These are phyloP conservation scores for Amniculicola lignicola DNA, from an alignment of 495 filamentous ascomycete genomes.

Conservation along the genomic window DNA sequence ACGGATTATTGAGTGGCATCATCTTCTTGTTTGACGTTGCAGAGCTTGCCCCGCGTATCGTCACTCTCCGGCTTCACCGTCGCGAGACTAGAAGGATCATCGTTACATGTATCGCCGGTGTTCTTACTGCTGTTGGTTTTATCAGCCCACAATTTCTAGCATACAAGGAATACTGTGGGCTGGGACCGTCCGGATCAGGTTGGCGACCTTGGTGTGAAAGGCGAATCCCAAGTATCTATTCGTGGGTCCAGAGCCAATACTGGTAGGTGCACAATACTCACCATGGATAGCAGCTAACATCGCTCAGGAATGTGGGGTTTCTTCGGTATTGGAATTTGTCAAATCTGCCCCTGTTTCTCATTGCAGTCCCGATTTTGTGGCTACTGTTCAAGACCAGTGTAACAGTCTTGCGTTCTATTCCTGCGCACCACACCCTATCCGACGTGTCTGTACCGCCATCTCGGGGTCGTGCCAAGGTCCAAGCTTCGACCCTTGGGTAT, in stretches of 20 bases:
- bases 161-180: constrained; percentile 66
- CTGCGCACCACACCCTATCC: background rate
- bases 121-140: constrained; percentile 62
- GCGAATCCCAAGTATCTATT: constrained; percentile 77
- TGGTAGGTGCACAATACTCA: constrained; percentile 58
- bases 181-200: constrained; percentile 27
- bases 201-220: constrained; percentile 71
- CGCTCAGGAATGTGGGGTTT: constrained; percentile 76
- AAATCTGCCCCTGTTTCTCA: constrained; percentile 83
- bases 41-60: constrained; percentile 37
- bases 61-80: constrained; percentile 11
- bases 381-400: constrained; percentile 61
- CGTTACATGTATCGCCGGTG: constrained; percentile 61
- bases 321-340: constrained; percentile 85
- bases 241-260: constrained; percentile 83
- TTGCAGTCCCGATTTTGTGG: constrained; percentile 75
- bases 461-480: background rate
- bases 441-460: background rate
- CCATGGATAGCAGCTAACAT: constrained; percentile 4
- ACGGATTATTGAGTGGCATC: constrained; percentile 80
- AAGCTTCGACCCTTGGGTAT: background rate
- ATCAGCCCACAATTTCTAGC: constrained; percentile 71
- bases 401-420: constrained; percentile 45
- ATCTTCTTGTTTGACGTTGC: constrained; percentile 61
- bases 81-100: constrained; percentile 47